Percentiles rank a stretch among this genome's conserved stretches.
phyloP scores from a whole-genome alignment of 1,284 basidiomycete species.

The Pascua sp. region DNA sequence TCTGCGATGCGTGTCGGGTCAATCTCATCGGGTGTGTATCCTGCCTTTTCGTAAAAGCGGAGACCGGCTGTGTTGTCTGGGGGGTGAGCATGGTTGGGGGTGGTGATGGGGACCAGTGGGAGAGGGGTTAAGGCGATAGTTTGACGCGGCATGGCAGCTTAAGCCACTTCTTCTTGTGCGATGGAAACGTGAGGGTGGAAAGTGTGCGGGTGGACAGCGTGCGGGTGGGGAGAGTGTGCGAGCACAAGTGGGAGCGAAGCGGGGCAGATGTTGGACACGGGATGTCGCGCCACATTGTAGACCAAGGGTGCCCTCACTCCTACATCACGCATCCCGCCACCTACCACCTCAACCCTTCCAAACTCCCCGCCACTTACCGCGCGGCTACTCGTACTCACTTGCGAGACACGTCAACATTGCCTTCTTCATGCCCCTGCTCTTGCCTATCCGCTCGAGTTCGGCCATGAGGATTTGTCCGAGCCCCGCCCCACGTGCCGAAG shows the following conservation, averaged over 20 bases:
- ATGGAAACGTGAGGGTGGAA: too few relatives aligned
- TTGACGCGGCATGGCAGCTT: neutral
- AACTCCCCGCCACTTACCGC: neutral
- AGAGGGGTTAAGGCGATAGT: neutral
- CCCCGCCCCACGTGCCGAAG: constrained; percentile 22
- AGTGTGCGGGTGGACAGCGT: too few relatives aligned
- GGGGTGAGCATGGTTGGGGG: neutral
- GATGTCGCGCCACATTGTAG: neutral
- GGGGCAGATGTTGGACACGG: neutral
- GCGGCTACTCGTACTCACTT: constrained; percentile 21
- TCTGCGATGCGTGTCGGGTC: constrained; percentile 40
- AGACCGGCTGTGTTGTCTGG: constrained; percentile 36
- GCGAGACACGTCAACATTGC: constrained; percentile 46
- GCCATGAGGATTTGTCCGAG: constrained; percentile 32
- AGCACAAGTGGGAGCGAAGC: neutral
- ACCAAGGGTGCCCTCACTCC: too few relatives aligned
- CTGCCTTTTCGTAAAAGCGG: constrained; percentile 34
- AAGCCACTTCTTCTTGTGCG: neutral
- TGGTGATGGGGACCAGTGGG: neutral
- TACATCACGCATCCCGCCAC: neutral
- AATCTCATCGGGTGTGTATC: constrained; percentile 44
- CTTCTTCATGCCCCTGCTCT: constrained; percentile 36
- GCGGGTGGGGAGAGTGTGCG: too few relatives aligned
- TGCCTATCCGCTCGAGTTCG: constrained; percentile 36
- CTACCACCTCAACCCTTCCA: too few relatives aligned